Conservation (phyloP, 2,329 filamentous ascomycete species). For the Exserohilum rostratum region DNA sequence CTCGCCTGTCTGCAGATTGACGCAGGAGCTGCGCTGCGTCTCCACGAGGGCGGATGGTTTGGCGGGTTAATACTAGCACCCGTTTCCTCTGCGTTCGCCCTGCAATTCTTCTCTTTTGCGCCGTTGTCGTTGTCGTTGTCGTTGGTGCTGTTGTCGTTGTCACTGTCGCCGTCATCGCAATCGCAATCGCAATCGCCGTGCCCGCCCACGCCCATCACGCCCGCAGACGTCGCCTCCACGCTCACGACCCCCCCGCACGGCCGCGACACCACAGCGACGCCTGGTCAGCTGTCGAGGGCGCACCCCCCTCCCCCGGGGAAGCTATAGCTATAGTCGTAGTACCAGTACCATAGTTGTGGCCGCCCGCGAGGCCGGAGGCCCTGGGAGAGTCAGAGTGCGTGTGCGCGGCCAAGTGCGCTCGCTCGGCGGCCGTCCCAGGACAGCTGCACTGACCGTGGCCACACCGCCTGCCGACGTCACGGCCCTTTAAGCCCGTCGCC, state of each 20-base stretch:
- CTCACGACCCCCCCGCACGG: conserved; percentile 20
- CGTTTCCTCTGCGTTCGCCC: conserved; percentile 34
- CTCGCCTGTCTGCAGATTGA: conserved; percentile 49
- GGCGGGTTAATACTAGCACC: conserved; percentile 44
- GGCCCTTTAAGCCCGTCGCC: conserved; percentile 42
- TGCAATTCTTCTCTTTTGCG: conserved; percentile 27
- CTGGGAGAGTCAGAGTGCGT: not conserved
- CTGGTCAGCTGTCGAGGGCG: conserved; percentile 11
- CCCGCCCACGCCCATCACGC: conserved; percentile 21
- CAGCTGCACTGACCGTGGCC: conserved; percentile 46
- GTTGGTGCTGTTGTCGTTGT: not conserved
- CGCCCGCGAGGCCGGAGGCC: too few species aligned
- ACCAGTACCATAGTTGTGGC: too few species aligned
- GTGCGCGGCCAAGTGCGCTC: conserved; percentile 33
- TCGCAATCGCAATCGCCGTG: conserved; percentile 27
- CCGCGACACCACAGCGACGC: conserved; percentile 12
- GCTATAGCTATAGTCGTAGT: too few species aligned
- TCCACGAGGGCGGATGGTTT: conserved; percentile 42
- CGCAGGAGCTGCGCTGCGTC: conserved; percentile 49
- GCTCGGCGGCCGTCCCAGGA: conserved; percentile 35
- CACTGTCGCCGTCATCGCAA: conserved; percentile 1
- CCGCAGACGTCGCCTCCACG: conserved; percentile 29
- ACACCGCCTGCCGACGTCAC: conserved; percentile 49
- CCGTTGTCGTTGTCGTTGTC: not conserved
- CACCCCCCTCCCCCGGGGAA: too few species aligned